Evolutionary conservation across 2,329 filamentous ascomycete species (phyloP).

Genomic region (Phyllosticta citrichinensis): DNA sequence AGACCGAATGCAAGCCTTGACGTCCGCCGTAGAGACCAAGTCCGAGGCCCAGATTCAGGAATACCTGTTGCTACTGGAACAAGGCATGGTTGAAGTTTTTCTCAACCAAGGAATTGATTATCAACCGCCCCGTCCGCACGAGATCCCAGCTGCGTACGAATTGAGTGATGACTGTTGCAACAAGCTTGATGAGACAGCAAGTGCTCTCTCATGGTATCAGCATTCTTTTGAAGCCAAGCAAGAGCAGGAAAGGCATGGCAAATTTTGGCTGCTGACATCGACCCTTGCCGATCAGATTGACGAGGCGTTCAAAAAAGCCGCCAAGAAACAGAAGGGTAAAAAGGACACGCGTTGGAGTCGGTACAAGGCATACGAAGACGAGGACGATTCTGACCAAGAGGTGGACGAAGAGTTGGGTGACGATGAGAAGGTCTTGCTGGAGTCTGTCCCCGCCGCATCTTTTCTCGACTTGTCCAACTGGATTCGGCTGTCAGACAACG

Average conservation of each 20-base stretch:
- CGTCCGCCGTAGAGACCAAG: constrained; percentile 58
- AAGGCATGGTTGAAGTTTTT: constrained; percentile 30
- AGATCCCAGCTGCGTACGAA: constrained; percentile 64
- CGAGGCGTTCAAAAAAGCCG: background rate
- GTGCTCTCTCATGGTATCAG: constrained; percentile 54
- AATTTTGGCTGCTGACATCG: constrained; percentile 54
- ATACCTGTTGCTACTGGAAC: constrained; percentile 55
- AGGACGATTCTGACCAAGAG: background rate
- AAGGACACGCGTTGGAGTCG: constrained; percentile 4
- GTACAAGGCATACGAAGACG: background rate
- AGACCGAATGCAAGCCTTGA: constrained; percentile 52
- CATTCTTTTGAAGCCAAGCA: constrained; percentile 50
- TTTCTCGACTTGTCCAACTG: constrained; percentile 21
- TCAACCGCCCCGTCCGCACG: constrained; percentile 27
- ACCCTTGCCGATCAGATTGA: constrained; percentile 19
- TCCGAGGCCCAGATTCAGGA: constrained; percentile 62
- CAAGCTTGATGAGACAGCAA: constrained; percentile 58
- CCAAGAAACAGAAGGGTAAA: background rate
- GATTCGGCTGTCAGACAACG: constrained; percentile 20
- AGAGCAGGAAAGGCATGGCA: constrained; percentile 52
- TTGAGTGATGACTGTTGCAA: constrained; percentile 55
- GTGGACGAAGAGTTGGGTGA: background rate
- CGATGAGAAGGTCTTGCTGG: constrained; percentile 12
- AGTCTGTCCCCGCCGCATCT: constrained; percentile 23
- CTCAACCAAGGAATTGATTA: background rate